phyloP scores from a whole-genome alignment of 306 rosid genomes.

The Vigna mungo region DNA sequence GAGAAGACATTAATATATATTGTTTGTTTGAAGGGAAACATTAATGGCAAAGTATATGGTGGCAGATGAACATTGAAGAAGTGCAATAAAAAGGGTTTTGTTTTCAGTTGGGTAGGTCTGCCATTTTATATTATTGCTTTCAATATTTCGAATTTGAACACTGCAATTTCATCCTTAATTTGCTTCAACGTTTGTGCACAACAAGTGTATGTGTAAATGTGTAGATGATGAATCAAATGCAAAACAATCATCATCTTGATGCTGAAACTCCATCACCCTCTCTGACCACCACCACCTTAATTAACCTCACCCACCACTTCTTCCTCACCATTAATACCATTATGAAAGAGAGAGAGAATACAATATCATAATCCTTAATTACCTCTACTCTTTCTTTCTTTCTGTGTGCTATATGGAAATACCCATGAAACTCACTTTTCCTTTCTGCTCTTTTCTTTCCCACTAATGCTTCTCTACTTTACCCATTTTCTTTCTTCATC shows the following conservation, averaged over 20 bases:
- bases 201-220: not conserved
- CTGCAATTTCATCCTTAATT: slow-evolving; percentile 27
- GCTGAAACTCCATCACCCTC: slow-evolving; percentile 51
- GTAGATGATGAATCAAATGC: slow-evolving; percentile 64
- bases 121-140: slow-evolving; percentile 66
- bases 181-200: slow-evolving; percentile 41
- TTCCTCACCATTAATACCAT: slow-evolving; percentile 65
- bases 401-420: slow-evolving; percentile 46
- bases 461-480: slow-evolving; percentile 45
- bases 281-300: slow-evolving; percentile 48
- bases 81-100: slow-evolving; percentile 64
- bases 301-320: slow-evolving; percentile 72
- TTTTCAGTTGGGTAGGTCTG: slow-evolving; percentile 90
- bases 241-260: slow-evolving; percentile 79
- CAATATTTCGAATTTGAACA: slow-evolving; percentile 43
- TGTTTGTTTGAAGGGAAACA: slow-evolving; percentile 50
- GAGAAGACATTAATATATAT: slow-evolving; percentile 40
- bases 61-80: slow-evolving; percentile 85
- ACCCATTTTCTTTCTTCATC: slow-evolving; percentile 44
- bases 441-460: slow-evolving; percentile 48
- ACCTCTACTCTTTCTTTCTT: slow-evolving; percentile 47
- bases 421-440: slow-evolving; percentile 45
- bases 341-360: slow-evolving; percentile 39
- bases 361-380: not conserved
- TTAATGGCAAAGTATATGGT: slow-evolving; percentile 66